Base-by-base conservation (phyloP, 2,329 filamentous ascomycete species). In the Hypoxylon sp. region DNA sequence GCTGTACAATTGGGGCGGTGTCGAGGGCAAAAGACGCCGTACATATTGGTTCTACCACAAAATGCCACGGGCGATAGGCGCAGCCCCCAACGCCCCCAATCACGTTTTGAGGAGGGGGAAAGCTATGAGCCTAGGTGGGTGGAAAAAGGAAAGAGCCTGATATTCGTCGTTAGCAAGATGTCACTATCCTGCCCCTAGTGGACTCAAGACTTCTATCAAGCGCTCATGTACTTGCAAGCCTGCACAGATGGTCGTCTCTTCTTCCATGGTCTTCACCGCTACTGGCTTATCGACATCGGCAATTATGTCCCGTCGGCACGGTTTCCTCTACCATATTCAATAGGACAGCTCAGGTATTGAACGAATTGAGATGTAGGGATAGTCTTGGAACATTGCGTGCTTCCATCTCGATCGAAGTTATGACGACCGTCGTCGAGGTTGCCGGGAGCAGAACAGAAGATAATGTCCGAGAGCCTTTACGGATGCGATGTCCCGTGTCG, bases 11-110 rank as follows among this genome's bases (percentile, higher is more conserved):
- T 37, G 1, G 19, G n/a, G 11, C 11, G 17, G n/a, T 11, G 21
- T 54, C 17, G 19, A 42, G 21, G 21, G 32, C 6, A 21, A 48
- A 5, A 21, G 5, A 17, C 15, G 21, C 35, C 11, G 35, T 24
- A 54, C 21, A 54, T 44, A 54, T 55, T 24, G 19, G 15, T 37
- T 42, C 35, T 29, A 17, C 2, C 51, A 27, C 10, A 42, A 53
- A 53, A 15, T 7, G 21, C 13, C 1, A 4, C 15, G 15, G 24
- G 27, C 17, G 19, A 50, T 19, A 21, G 39, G 17, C 39, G 27
- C 27, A 50, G 29, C 27, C 24, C 31, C 27, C 29, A 17, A 37
- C 21, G n/a, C 24, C 15, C 13, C 32, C 17, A 27, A 52, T 52
- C 17, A 24, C 31, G 11, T 15, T 11, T 21, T 15, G 24, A 13